Evolutionary conservation across 2,329 filamentous ascomycete species (phyloP).

Genomic region (Phoma sp.): DNA sequence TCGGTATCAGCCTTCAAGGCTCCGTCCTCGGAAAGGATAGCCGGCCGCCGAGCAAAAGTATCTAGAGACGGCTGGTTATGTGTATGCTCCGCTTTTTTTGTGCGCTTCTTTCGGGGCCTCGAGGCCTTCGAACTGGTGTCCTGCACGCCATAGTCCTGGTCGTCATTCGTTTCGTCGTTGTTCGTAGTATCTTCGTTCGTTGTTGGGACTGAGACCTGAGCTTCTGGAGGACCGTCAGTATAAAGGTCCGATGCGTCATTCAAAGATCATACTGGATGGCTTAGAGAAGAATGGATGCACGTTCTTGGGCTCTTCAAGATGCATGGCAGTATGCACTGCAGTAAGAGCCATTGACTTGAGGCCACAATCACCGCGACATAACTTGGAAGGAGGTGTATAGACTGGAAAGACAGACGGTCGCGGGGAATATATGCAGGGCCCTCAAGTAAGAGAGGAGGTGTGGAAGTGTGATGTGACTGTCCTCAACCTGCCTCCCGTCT

Average conservation of each 20-base stretch:
- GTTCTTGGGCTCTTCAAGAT: constrained; percentile 43
- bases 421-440: neutral
- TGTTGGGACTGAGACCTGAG: constrained; percentile 18
- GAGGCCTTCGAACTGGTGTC: constrained; percentile 21
- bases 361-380: constrained; percentile 6
- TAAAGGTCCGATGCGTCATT: too few species aligned
- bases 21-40: neutral
- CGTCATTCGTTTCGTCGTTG: constrained; percentile 25
- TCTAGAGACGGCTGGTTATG: constrained; percentile 40
- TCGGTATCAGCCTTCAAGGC: neutral
- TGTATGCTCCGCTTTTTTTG: constrained; percentile 25
- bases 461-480: constrained; percentile 4
- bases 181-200: neutral
- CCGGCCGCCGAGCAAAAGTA: constrained; percentile 30
- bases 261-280: constrained; percentile 27
- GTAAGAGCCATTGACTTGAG: constrained; percentile 46
- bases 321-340: constrained; percentile 48
- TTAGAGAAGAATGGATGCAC: constrained; percentile 52
- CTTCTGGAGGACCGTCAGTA: constrained; percentile 24
- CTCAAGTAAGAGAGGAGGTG: neutral
- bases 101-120: constrained; percentile 33
- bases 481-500: neutral
- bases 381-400: neutral
- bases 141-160: constrained; percentile 28
- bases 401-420: neutral